Base-by-base conservation (phyloP, 1,139 yeast genomes). In the Saccharomycopsis crataegensis region DNA sequence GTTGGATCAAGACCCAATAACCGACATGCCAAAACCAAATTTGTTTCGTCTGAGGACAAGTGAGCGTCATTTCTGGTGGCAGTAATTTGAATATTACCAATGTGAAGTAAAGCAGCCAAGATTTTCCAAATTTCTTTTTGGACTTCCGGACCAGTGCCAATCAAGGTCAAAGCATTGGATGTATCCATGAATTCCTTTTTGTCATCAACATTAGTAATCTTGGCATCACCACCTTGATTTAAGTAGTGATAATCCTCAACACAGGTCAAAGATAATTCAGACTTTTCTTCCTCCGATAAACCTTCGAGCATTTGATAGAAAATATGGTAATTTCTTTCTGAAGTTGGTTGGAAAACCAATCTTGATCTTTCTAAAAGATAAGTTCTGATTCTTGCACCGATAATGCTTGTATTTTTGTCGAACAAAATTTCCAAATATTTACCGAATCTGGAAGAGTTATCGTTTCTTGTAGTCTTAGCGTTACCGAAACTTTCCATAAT, bases 401-500 rank as follows among this genome's bases (percentile, higher is more conserved):
- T 85, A 64, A 93, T 93, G 48, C 88, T 80, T 12, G 86, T 81
- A 36, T 78, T 67, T 42, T 77, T 70, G 68, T 90, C 86, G 66
- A 93, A 93, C 61, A 89, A 74, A 62, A 93, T 93, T 70, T 93
- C 98, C 65, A 93, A 76, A 67, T 93, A 93, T 69, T 93, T 93
- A 66, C 99, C 99, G 67, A 93, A 93, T 68, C 99, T 83, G 17
- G 98, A 91, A 43, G 98, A 93, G 70, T 93, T 93, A 70, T 93
- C 98, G 67, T 93, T 93, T 73, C 99, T 82, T 2, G 96, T 90
- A 3, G 99, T 93, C 69, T 93, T 93, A 12, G 99, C 98, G 67
- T 93, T 93, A 76, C 99, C 99, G 69, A 93, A 93, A 1, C 98
- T 95, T 71, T 93, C 99, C 94, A 93, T 90, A 62, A 93, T 93